phyloP scores from a whole-genome alignment of 352 stramenopile genomes.

The Phytophthora pinifolia region DNA sequence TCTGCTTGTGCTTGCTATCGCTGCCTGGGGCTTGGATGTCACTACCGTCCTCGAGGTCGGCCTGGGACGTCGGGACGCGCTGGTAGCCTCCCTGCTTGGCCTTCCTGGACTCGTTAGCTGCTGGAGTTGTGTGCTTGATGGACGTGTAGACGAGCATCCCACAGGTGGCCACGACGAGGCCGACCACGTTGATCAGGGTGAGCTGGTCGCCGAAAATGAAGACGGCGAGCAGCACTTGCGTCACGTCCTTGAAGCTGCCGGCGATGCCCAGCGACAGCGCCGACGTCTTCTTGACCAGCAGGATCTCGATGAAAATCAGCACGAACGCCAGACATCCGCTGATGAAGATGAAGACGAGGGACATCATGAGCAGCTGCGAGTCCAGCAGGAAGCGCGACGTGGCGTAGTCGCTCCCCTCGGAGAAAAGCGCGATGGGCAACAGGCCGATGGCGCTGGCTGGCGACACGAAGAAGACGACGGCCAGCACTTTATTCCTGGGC shows the following conservation, averaged over 20 bases:
- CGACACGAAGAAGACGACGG: conserved; percentile 85
- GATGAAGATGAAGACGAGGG: conserved; percentile 64
- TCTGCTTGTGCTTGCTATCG: conserved; percentile 12
- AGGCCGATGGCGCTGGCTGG: conserved; percentile 68
- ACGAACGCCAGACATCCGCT: conserved; percentile 71
- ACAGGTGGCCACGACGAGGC: conserved; percentile 66
- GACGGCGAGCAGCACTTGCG: conserved; percentile 75
- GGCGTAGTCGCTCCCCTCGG: conserved; percentile 49
- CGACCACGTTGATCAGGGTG: conserved; percentile 58
- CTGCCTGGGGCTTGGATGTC: conserved; percentile 15
- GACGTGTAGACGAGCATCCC: conserved; percentile 81
- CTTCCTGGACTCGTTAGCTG: conserved; percentile 11
- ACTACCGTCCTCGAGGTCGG: conserved; percentile 22
- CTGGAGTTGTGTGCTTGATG: conserved; percentile 56
- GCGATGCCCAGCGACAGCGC: conserved; percentile 78
- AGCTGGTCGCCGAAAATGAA: conserved; percentile 77
- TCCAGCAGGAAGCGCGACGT: conserved; percentile 63
- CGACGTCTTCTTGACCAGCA: conserved; percentile 82
- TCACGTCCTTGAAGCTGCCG: conserved; percentile 80
- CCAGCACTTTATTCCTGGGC: conserved; percentile 57
- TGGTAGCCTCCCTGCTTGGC: conserved; percentile 33
- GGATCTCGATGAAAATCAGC: conserved; percentile 83
- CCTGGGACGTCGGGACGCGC: conserved; percentile 32
- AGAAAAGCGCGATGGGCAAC: conserved; percentile 62
- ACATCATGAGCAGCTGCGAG: conserved; percentile 47